Base-by-base conservation (phyloP, 495 filamentous ascomycete species). In the Penicillium riverlandense region DNA sequence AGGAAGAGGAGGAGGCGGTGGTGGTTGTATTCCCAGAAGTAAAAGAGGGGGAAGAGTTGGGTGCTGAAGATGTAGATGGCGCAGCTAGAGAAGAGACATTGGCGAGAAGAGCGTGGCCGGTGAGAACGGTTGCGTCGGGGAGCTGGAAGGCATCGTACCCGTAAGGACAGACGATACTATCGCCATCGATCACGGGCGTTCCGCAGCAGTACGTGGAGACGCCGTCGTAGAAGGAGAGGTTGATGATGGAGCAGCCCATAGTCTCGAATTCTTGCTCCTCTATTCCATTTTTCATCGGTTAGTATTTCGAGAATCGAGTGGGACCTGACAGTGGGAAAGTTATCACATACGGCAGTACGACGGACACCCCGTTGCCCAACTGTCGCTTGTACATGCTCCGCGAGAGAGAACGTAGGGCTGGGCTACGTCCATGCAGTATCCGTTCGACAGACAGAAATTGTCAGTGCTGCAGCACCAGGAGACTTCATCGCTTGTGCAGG, bases 191-290 rank as follows among this genome's bases (percentile, higher is more conserved):
- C 29, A 58, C 40, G 3, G 55, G 43, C 5, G 56, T 57, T 13
- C 56, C 58, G 47, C 59, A 63, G 52, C 63, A 67, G 42, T 65
- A 67, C 11, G 29, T 44, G 1, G 61, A 50, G 2, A 45, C 36
- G 10, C 49, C 47, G 13, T 56, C 43, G 14, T 28, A 14, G 40
- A 44, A 55, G 8, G 29, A 29, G 2, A 59, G 31, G 40, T 56
- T 58, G 38, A 63, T 50, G 29, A 63, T 63, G 6, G 61, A 58
- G 8, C 49, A 50, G 32, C 63, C 61, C 16, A 28, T 35, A 7
- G 15, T 16, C 8, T 13, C 15, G 22, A 39, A 43, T 3, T 34
- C 29, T 29, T 44, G 29, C 37, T 44, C 36, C 22, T 22, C 22
- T 22, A 4, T 22, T 22, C 22, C 22, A 22, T 6, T 22, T 16